Evolutionary conservation across 176 grass and related monocot genomes (phyloP).

Genomic region (Cocos nucifera): DNA sequence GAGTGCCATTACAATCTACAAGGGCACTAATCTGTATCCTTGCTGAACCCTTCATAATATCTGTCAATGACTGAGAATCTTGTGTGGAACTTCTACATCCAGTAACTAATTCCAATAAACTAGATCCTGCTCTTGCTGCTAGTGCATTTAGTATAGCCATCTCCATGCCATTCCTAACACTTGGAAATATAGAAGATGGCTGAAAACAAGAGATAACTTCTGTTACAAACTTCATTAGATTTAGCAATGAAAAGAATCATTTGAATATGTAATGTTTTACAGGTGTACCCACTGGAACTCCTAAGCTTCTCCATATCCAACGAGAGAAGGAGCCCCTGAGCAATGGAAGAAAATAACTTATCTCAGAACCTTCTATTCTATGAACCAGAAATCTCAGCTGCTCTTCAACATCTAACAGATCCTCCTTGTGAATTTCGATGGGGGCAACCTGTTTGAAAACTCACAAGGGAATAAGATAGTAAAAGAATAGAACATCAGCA

Average conservation of each 20-base stretch:
- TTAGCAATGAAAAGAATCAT: too few species aligned
- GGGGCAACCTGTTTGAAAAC: constrained; percentile 64
- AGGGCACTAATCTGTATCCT: constrained; percentile 76
- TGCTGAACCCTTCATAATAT: constrained; percentile 30
- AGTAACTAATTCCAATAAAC: constrained; percentile 43
- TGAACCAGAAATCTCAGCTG: constrained; percentile 78
- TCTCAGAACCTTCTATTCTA: constrained; percentile 54
- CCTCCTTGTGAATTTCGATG: constrained; percentile 88
- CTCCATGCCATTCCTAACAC: constrained; percentile 82
- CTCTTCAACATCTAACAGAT: constrained; percentile 80
- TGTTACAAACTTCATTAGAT: too few species aligned
- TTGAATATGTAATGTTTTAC: too few species aligned
- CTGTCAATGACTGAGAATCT: constrained; percentile 24
- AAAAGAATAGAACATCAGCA: neutral
- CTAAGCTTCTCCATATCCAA: constrained; percentile 82
- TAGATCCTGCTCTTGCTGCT: constrained; percentile 33
- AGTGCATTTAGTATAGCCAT: constrained; percentile 96
- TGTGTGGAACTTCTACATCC: constrained; percentile 22
- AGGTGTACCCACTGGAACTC: constrained; percentile 54
- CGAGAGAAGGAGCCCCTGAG: constrained; percentile 82
- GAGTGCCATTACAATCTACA: constrained; percentile 59
- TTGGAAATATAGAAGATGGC: constrained; percentile 83
- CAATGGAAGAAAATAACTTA: constrained; percentile 63
- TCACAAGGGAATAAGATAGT: constrained; percentile 8
- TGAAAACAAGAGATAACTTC: constrained; percentile 17